Base-by-base conservation (phyloP, 1,284 basidiomycete genomes). In the Omphalotus olearius region DNA sequence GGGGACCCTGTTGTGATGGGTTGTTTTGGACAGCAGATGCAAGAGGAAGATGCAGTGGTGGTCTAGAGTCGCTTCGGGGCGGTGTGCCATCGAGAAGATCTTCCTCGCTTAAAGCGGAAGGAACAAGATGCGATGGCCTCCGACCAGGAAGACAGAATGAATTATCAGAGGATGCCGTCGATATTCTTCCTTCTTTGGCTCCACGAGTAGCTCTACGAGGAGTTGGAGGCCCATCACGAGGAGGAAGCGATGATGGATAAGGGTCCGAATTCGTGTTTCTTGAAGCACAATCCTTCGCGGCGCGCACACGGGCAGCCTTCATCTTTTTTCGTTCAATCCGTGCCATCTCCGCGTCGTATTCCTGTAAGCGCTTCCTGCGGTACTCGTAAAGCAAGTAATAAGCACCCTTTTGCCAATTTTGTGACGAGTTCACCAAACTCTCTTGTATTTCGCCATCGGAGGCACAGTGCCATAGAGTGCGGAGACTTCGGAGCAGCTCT, bases 351-450 rank as follows among this genome's bases (percentile, higher is more conserved):
- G 80, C 74, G 56, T 81, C 80, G 62, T 82, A 86, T 57, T 85
- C 78, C 62, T 87, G 83, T 39, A 91, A 67, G 56, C 82, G 81
- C 57, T 78, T 79, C 49, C 74, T 75, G 38, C 92, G 82, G 69
- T 95, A 96, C 58, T 84, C 83, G 52, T 85, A 73, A 10, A 98
- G 75, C 10, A 96, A 72, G 63, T 91, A 86, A 68, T 97, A 98
- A 46, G 96, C 88, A 0, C 89, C 89, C 68, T 97, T 97, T 67
- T 96, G 91, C 91, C 91, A 93, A 18, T 88, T 93, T 55, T 83
- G 82, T 54, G 83, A 80, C 42, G 71, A 62, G 59, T 73, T 80
- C 41, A 79, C 73, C 45, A 98, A 72, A 47, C 80, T 85, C 44
- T 78, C 72, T 50, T 85, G 74, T 47, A 98, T 83, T 25, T 86